Conservation (phyloP, 768 basidiomycete genomes). For the Leccinellum rugosiceps region DNA sequence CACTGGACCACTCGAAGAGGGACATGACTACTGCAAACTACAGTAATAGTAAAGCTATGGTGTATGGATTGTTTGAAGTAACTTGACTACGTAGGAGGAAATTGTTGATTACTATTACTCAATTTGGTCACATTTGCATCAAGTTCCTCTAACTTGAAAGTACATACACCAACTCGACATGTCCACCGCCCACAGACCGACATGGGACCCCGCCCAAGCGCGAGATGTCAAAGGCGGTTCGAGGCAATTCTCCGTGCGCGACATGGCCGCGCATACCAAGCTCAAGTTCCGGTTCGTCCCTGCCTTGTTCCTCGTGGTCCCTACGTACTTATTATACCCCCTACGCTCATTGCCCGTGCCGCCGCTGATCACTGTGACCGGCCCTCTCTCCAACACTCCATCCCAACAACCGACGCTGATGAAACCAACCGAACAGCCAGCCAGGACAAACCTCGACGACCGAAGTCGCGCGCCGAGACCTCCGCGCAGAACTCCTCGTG, state of each 20-base stretch:
- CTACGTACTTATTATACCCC: background rate
- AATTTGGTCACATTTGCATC: background rate
- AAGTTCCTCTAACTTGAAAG: background rate
- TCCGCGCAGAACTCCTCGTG: conserved; percentile 75
- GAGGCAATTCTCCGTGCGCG: conserved; percentile 87
- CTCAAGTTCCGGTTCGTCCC: conserved; percentile 86
- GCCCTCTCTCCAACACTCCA: background rate
- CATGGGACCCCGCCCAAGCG: conserved; percentile 97
- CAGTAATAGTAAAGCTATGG: too few relatives aligned
- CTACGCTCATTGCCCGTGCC: background rate
- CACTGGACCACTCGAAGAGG: background rate
- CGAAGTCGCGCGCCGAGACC: conserved; percentile 77
- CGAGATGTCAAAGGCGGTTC: conserved; percentile 90
- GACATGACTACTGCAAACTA: background rate
- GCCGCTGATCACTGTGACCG: background rate
- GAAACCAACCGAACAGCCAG: conserved; percentile 47
- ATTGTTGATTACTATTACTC: background rate
- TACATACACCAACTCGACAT: conserved; percentile 39
- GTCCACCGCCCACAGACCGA: conserved; percentile 92
- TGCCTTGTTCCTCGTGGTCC: background rate
- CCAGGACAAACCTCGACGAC: conserved; percentile 80
- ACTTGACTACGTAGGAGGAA: too few relatives aligned
- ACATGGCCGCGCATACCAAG: conserved; percentile 95
- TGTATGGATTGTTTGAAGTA: too few relatives aligned
- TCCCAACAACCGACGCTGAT: background rate